Conservation (phyloP, 1,284 basidiomycete genomes). For the Sutorius eximius region DNA sequence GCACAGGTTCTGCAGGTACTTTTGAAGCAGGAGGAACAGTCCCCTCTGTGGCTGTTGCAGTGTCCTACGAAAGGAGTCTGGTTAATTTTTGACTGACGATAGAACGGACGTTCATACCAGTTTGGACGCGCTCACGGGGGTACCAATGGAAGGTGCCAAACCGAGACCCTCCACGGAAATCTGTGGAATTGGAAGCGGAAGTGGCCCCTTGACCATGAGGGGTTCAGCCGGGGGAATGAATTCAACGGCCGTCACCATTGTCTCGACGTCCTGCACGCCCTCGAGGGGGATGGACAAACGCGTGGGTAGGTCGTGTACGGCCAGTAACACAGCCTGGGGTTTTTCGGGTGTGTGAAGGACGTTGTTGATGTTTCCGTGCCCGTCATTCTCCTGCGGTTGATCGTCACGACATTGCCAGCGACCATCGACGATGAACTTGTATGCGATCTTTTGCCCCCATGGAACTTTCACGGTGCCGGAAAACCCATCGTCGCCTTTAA, state of each 20-base stretch:
- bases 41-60: slow-evolving; percentile 27
- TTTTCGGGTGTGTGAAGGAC: slow-evolving; percentile 62
- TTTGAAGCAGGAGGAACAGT: slow-evolving; percentile 7
- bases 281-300: slow-evolving; percentile 20
- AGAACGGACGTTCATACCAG: slow-evolving; percentile 12
- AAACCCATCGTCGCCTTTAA: slow-evolving; percentile 56
- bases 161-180: slow-evolving; percentile 38
- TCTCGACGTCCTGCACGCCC: slow-evolving; percentile 16
- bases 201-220: slow-evolving; percentile 1
- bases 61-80: slow-evolving; percentile 15
- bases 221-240: slow-evolving; percentile 21
- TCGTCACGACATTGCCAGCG: slow-evolving; percentile 58
- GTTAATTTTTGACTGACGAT: background rate
- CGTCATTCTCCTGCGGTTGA: slow-evolving; percentile 62
- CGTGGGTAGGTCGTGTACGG: background rate
- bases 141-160: slow-evolving; percentile 41
- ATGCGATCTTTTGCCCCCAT: slow-evolving; percentile 62
- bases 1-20: background rate
- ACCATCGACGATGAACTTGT: slow-evolving; percentile 82
- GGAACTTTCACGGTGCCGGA: slow-evolving; percentile 56
- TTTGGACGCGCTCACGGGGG: slow-evolving; percentile 14
- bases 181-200: slow-evolving; percentile 15
- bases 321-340: slow-evolving; percentile 29
- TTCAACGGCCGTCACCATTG: slow-evolving; percentile 30
- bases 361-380: slow-evolving; percentile 70